phyloP scores from a whole-genome alignment of 176 grass and related monocot species.

The Pontederia paniculata region DNA sequence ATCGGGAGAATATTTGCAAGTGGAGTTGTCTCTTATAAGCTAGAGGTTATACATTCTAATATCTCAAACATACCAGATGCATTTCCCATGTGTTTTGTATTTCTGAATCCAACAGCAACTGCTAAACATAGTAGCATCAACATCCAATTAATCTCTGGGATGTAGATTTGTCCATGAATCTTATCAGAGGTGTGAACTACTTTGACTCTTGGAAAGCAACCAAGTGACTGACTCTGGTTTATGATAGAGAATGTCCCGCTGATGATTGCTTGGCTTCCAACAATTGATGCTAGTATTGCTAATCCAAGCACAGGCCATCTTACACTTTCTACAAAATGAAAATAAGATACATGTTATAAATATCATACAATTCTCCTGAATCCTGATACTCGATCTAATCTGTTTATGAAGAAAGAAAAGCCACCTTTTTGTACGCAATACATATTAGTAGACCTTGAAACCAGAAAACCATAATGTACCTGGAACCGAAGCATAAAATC shows the following conservation, averaged over 20 bases:
- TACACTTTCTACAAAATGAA: background rate
- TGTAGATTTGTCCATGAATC: constrained; percentile 16
- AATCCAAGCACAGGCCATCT: constrained; percentile 14
- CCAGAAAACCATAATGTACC: background rate
- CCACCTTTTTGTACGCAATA: background rate
- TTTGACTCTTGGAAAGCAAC: constrained; percentile 18
- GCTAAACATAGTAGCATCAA: constrained; percentile 15
- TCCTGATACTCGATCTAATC: background rate
- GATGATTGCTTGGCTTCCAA: constrained; percentile 17
- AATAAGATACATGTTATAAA: background rate
- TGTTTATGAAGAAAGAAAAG: background rate
- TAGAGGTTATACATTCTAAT: background rate
- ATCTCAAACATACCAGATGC: constrained; percentile 7
- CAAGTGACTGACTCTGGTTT: constrained; percentile 16
- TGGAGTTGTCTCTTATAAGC: no score
- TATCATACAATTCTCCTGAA: background rate
- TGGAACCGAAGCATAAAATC: constrained; percentile 13
- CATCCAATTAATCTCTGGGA: constrained; percentile 15
- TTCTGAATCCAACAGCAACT: constrained; percentile 11
- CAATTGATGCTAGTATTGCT: constrained; percentile 15
- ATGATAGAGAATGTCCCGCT: constrained; percentile 16
- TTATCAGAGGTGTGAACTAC: constrained; percentile 21
- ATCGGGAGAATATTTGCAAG: background rate
- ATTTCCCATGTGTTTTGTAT: constrained; percentile 20
- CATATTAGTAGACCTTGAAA: background rate